Evolutionary conservation across 2,329 filamentous ascomycete species (phyloP).

Genomic region (Beauveria sp.): DNA sequence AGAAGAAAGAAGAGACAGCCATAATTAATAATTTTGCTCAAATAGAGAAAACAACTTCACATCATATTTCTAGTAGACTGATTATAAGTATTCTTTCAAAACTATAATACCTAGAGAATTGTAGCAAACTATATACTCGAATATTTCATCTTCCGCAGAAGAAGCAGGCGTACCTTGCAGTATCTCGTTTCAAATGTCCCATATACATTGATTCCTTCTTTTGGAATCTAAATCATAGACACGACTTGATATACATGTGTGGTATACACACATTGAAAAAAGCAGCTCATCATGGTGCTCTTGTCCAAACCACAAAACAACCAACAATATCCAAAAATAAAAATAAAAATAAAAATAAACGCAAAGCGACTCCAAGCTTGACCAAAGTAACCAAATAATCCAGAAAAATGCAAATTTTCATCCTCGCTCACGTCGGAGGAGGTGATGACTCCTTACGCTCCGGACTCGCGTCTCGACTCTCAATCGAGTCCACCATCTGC

Average conservation of each 20-base stretch:
- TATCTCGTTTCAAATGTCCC: neutral
- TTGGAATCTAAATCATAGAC: neutral
- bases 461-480: conserved; percentile 37
- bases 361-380: neutral
- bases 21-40: too few relatives aligned
- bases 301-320: neutral
- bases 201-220: neutral
- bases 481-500: conserved; percentile 49
- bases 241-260: neutral
- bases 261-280: neutral
- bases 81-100: neutral
- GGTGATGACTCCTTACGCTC: conserved; percentile 12
- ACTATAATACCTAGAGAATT: neutral
- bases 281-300: neutral
- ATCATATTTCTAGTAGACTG: neutral
- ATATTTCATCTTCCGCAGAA: neutral
- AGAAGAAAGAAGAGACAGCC: too few relatives aligned
- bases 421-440: neutral
- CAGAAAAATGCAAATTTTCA: neutral
- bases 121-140: conserved; percentile 5
- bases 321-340: neutral
- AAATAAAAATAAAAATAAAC: neutral
- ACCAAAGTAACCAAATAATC: neutral
- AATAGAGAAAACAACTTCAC: too few relatives aligned
- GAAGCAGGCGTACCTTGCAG: neutral